These are phyloP conservation scores for Entoloma clypeatum DNA, from an alignment of 1,284 basidiomycete genomes.

Conservation along the genomic window DNA sequence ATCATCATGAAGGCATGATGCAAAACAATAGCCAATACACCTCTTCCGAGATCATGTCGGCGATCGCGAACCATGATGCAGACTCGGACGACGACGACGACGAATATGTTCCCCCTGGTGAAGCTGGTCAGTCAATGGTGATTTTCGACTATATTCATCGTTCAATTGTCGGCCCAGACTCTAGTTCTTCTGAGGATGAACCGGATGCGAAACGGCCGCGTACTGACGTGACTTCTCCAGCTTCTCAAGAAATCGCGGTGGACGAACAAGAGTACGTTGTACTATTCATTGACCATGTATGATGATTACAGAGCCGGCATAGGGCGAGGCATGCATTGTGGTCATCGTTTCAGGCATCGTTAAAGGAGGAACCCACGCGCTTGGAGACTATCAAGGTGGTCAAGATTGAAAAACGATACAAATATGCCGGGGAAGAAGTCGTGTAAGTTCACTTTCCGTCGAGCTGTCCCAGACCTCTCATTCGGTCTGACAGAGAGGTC, in stretches of 20 bases:
- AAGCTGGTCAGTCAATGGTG: slow-evolving; percentile 31
- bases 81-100: slow-evolving; percentile 63
- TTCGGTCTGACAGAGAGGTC: slow-evolving; percentile 52
- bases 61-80: slow-evolving; percentile 4
- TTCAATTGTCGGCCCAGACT: slow-evolving; percentile 24
- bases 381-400: slow-evolving; percentile 35
- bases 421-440: slow-evolving; percentile 72
- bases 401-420: slow-evolving; percentile 62
- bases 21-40: too few species aligned
- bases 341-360: slow-evolving; percentile 57
- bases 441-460: slow-evolving; percentile 43
- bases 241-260: slow-evolving; percentile 30
- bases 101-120: slow-evolving; percentile 51
- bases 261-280: slow-evolving; percentile 42
- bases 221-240: slow-evolving; percentile 21
- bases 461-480: slow-evolving; percentile 16
- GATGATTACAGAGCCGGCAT: slow-evolving; percentile 1
- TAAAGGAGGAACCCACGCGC: slow-evolving; percentile 26
- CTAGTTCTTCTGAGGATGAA: slow-evolving; percentile 37
- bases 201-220: slow-evolving; percentile 26
- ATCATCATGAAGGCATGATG: too few species aligned
- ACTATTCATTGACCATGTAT: not conserved
- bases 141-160: not conserved
- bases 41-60: slow-evolving; percentile 9
- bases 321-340: slow-evolving; percentile 54